Percentiles rank a stretch among this genome's conserved stretches.
These are phyloP conservation scores for Apiospora malaysiana DNA, from an alignment of 2,329 filamentous ascomycete genomes.

Conservation along the genomic window DNA sequence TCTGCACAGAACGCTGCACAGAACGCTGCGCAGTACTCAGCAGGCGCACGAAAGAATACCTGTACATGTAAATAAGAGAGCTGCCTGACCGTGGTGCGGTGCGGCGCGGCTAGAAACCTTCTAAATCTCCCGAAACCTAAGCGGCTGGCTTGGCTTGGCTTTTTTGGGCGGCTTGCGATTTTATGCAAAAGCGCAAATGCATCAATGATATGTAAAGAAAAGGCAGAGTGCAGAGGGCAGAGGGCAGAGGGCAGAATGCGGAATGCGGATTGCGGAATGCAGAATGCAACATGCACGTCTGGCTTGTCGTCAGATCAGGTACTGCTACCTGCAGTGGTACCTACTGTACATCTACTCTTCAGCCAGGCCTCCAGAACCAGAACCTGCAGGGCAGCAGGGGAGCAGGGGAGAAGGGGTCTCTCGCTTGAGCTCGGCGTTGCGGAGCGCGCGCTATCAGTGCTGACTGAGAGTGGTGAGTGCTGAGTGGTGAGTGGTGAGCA, in stretches of 20 bases:
- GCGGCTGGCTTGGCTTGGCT: neutral
- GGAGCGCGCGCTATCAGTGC: neutral
- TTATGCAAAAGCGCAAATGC: neutral
- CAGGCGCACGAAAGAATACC: too few species aligned
- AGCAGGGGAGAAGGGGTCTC: neutral
- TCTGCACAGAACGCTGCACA: neutral
- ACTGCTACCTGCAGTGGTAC: neutral
- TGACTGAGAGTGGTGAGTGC: too few species aligned
- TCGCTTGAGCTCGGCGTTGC: slow-evolving; percentile 2
- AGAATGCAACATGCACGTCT: neutral
- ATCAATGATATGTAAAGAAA: too few species aligned
- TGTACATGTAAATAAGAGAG: too few species aligned
- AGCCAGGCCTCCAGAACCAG: neutral
- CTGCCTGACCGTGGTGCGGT: too few species aligned
- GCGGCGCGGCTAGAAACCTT: too few species aligned
- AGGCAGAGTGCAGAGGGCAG: too few species aligned
- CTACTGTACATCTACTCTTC: neutral
- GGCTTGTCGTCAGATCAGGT: neutral
- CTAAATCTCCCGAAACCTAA: neutral
- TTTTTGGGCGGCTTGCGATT: neutral
- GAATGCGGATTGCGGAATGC: too few species aligned
- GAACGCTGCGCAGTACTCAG: too few species aligned
- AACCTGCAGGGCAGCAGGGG: neutral
- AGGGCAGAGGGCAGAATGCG: too few species aligned
- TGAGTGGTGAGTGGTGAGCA: too few species aligned